Base-by-base conservation (phyloP, 257 asterid genomes). In the Echites panduratus region DNA sequence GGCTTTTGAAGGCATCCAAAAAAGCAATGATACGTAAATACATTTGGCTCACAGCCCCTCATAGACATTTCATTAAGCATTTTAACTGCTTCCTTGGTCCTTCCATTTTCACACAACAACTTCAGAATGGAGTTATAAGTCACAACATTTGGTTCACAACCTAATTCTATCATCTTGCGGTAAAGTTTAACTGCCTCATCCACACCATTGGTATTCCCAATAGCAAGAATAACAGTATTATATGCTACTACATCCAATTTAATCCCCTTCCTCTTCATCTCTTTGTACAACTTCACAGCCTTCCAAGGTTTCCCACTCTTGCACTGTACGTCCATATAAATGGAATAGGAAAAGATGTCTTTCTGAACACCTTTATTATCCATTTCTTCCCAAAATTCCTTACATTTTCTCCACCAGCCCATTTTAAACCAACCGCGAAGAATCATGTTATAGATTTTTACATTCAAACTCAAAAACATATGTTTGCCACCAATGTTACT, bases 361-460 rank as follows among this genome's bases (percentile, higher is more conserved):
- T 91, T 94, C 29, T 52, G 19, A 72, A 88, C 89, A 59, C 90
- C 95, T 81, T 71, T 86, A 74, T 53, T 82, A 78, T 94, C 97
- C 97, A 94, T 91, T 78, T 84, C 96, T 75, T 94, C 96, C 98
- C 97, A 94, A 68, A 88, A 85, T 82, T 87, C 93, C 83, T 84
- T 82, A 75, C 97, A 91, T 70, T 89, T 94, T 41, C 82, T 80
- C 97, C 98, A 89, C 96, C 96, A 86, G 66, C 87, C 81, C 89
- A 89, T 84, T 71, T 89, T 94, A 76, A 84, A 87, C 90, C 90
- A 94, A 19, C 98, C 97, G 0, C 96, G 92, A 45, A 94, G 87
- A 70, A 89, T 89, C 85, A 91, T 88, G 77, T 89, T 91, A 74
- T 88, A 78, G 19, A 85, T 77, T 76, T 89, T 93, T 3, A 92